A percentile compares a stretch with the other conserved stretches of the same genome.
These are phyloP conservation scores for Acacia acuminata DNA, from an alignment of 306 rosid species.

Conservation along the genomic window DNA sequence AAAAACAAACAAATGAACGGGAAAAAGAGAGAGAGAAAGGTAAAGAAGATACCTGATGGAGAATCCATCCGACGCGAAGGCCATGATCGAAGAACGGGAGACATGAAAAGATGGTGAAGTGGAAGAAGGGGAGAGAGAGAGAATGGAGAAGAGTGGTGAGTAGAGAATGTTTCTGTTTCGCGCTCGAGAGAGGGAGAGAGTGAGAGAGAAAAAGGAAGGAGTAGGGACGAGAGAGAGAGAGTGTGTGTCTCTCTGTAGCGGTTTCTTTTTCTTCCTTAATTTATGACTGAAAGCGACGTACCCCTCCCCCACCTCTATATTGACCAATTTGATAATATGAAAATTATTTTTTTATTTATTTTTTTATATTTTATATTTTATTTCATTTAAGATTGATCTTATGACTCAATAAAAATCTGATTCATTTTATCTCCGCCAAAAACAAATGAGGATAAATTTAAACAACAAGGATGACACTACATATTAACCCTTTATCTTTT, in stretches of 20 bases:
- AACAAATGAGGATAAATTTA: too few species aligned
- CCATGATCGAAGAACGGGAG: conserved; percentile 51
- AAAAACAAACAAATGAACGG: not conserved
- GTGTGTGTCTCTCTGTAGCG: conserved; percentile 29
- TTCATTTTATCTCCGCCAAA: too few species aligned
- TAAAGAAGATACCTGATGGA: conserved; percentile 66
- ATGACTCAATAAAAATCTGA: too few species aligned
- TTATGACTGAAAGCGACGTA: conserved; percentile 81
- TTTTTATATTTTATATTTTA: too few species aligned
- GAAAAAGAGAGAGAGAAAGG: not conserved
- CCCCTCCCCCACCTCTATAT: not conserved
- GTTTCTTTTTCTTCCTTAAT: conserved; percentile 64
- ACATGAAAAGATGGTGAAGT: not conserved
- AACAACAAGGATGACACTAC: too few species aligned
- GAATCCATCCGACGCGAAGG: conserved; percentile 62
- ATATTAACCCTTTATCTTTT: too few species aligned
- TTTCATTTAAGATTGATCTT: too few species aligned
- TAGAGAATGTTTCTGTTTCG: not conserved
- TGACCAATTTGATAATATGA: too few species aligned
- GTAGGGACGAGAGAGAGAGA: not conserved
- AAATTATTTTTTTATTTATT: too few species aligned
- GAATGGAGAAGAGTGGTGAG: conserved; percentile 4
- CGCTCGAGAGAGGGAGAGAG: conserved; percentile 14
- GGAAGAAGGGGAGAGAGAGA: not conserved
- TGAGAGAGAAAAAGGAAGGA: conserved; percentile 5